A percentile compares a stretch with the other conserved stretches of the same genome.
Evolutionary conservation across 2,329 filamentous ascomycete species (phyloP).

Genomic region (Talaromyces sp.): DNA sequence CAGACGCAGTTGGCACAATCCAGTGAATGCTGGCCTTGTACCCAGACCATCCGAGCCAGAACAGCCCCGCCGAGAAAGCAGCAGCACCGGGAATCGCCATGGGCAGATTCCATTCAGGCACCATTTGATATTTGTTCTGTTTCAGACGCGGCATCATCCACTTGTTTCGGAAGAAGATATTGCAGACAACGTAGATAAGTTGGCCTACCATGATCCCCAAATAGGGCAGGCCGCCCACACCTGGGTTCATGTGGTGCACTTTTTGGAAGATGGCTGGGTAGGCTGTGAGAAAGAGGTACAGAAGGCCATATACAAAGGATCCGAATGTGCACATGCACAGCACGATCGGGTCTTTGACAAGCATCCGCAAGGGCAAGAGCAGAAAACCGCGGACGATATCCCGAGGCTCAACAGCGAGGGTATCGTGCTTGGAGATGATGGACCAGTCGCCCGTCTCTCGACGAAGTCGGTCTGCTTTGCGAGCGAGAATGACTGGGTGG

Average conservation of each 20-base stretch:
- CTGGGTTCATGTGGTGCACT: conserved; percentile 45
- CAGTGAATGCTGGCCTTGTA: conserved; percentile 46
- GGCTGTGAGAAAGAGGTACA: conserved; percentile 48
- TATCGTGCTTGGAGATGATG: conserved; percentile 31
- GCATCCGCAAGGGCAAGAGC: conserved; percentile 47
- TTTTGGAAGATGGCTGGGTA: conserved; percentile 47
- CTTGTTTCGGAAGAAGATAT: conserved; percentile 41
- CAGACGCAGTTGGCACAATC: conserved; percentile 55
- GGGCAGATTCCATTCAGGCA: conserved; percentile 48
- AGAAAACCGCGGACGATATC: conserved; percentile 37
- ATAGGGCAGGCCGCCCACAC: conserved; percentile 44
- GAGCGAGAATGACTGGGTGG: conserved; percentile 36
- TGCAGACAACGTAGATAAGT: conserved; percentile 27
- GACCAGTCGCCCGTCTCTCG: conserved; percentile 40
- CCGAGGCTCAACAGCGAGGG: conserved; percentile 21
- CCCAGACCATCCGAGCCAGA: conserved; percentile 58
- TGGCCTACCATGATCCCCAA: conserved; percentile 46
- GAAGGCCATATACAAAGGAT: conserved; percentile 43
- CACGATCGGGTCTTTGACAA: conserved; percentile 53
- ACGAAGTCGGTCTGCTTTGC: conserved; percentile 33
- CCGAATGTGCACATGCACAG: conserved; percentile 45
- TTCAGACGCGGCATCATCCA: conserved; percentile 25
- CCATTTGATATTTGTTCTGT: conserved; percentile 36
- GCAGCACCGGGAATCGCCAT: conserved; percentile 52
- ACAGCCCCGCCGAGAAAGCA: conserved; percentile 52